A percentile compares a stretch with the other conserved stretches of the same genome.
phyloP scores from a whole-genome alignment of 108 stramenopile species.

The Parmales sp. region DNA sequence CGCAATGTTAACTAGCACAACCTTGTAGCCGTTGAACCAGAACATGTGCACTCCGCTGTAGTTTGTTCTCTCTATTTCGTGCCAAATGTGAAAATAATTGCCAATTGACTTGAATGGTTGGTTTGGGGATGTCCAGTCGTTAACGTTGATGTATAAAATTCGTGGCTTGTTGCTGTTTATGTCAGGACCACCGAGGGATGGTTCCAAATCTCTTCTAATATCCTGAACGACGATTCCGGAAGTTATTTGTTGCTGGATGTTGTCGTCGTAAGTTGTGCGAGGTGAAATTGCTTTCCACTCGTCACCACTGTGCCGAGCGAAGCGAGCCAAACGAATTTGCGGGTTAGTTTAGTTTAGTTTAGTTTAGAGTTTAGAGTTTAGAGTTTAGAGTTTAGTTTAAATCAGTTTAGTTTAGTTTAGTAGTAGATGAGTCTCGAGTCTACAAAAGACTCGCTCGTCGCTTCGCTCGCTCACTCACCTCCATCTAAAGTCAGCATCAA shows the following conservation, averaged over 20 bases:
- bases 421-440: slow-evolving; percentile 5
- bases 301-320: too few relatives aligned
- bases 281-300: neutral
- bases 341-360: too few relatives aligned
- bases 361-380: too few relatives aligned
- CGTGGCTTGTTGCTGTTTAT: too few relatives aligned
- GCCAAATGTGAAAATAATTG: slow-evolving; percentile 36
- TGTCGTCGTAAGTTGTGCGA: neutral
- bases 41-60: slow-evolving; percentile 26
- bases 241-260: neutral
- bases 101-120: slow-evolving; percentile 22
- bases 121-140: neutral
- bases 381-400: too few relatives aligned
- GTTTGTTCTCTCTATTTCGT: slow-evolving; percentile 27
- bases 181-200: neutral
- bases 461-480: too few relatives aligned
- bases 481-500: slow-evolving; percentile 29
- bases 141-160: slow-evolving; percentile 16
- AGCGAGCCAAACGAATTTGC: too few relatives aligned
- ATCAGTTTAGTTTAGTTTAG: slow-evolving; percentile 12
- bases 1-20: slow-evolving; percentile 11
- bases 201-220: neutral
- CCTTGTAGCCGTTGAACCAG: neutral
- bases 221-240: neutral
- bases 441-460: neutral